These are phyloP conservation scores for Hammondia hammondi DNA, from an alignment of 169 alveolate species.

Conservation along the genomic window DNA sequence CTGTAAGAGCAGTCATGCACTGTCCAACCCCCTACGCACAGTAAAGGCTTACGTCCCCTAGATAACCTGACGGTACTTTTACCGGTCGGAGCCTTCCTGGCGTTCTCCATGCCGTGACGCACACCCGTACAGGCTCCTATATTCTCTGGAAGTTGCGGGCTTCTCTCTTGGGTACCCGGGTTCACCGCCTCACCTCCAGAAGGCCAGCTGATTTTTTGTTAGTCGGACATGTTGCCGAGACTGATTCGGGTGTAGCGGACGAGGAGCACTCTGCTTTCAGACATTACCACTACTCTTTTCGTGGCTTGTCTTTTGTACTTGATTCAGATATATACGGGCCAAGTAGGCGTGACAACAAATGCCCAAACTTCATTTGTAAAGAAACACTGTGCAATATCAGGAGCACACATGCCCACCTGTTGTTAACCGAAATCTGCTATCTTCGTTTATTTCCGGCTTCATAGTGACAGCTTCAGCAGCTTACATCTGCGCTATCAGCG, in stretches of 20 bases:
- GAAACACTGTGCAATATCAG: background rate
- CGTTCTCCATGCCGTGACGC: background rate
- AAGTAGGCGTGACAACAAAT: background rate
- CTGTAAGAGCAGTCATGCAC: background rate
- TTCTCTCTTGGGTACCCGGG: background rate
- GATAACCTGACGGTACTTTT: slow-evolving; percentile 21
- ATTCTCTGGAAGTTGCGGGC: background rate
- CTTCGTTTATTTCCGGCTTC: background rate
- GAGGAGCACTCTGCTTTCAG: background rate
- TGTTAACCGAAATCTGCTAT: background rate
- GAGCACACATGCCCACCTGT: background rate
- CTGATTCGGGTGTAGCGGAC: background rate
- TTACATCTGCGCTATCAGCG: background rate
- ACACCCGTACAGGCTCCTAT: background rate
- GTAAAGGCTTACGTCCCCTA: background rate
- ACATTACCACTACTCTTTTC: background rate
- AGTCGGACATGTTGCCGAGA: background rate
- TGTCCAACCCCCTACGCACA: background rate
- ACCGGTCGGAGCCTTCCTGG: background rate
- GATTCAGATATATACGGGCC: slow-evolving; percentile 18
- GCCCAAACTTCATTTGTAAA: background rate
- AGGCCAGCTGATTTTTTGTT: background rate
- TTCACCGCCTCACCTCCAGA: background rate
- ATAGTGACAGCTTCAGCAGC: slow-evolving; percentile 7
- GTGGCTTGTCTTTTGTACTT: background rate